These are phyloP conservation scores for Rhodotorula babjevae DNA, from an alignment of 768 basidiomycete species.

Conservation along the genomic window DNA sequence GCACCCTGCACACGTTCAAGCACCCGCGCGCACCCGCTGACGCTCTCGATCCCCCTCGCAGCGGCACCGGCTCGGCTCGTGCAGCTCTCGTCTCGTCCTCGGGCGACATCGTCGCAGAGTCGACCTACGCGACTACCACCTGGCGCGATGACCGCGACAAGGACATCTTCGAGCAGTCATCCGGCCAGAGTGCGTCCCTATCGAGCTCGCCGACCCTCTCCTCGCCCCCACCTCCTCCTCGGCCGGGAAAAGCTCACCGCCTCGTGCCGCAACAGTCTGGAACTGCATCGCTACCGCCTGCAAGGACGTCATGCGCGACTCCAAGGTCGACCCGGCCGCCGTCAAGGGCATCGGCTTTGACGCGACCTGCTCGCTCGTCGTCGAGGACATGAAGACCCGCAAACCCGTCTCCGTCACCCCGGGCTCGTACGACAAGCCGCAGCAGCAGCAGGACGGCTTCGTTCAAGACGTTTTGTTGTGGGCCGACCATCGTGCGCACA, in stretches of 20 bases:
- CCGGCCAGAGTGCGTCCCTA: slow-evolving; percentile 74
- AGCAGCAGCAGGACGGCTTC: slow-evolving; percentile 51
- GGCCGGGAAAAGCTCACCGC: background rate
- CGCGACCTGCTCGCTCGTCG: slow-evolving; percentile 93
- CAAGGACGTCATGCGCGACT: slow-evolving; percentile 57
- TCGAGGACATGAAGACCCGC: slow-evolving; percentile 63
- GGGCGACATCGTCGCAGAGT: slow-evolving; percentile 61
- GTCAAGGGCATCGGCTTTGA: slow-evolving; percentile 70
- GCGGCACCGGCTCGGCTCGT: slow-evolving; percentile 90
- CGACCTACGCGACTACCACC: slow-evolving; percentile 74
- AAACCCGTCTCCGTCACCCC: slow-evolving; percentile 69
- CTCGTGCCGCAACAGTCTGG: slow-evolving; percentile 39
- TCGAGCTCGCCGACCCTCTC: slow-evolving; percentile 53
- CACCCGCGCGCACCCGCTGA: too few species aligned
- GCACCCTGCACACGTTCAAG: slow-evolving; percentile 8
- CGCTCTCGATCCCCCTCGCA: slow-evolving; percentile 41
- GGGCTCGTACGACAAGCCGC: slow-evolving; percentile 49
- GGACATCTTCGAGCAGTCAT: slow-evolving; percentile 94
- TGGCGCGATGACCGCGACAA: slow-evolving; percentile 79
- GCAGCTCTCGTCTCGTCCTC: slow-evolving; percentile 65
- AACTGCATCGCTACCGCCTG: slow-evolving; percentile 43
- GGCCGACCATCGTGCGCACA: slow-evolving; percentile 75
- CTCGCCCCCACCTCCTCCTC: background rate
- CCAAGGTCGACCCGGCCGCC: slow-evolving; percentile 56
- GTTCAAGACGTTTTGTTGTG: slow-evolving; percentile 86